Evolutionary conservation across 2,329 filamentous ascomycete species (phyloP).

Genomic region (Verticillium isaacii): DNA sequence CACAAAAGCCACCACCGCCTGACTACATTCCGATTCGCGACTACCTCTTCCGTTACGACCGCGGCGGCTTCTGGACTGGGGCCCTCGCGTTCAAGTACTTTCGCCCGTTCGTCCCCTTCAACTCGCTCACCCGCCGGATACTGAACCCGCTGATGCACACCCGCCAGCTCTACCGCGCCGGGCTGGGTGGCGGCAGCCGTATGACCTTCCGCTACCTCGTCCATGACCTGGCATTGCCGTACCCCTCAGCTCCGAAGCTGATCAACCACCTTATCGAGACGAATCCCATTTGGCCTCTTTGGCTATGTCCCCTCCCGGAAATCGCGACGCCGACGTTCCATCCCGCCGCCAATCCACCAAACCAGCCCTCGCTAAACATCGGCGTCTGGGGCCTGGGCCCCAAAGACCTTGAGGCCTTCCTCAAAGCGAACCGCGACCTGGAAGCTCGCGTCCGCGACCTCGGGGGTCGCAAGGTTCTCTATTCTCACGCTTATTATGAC

Average conservation of each 20-base stretch:
- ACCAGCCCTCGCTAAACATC: slow-evolving; percentile 44
- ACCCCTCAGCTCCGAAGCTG: slow-evolving; percentile 36
- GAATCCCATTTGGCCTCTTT: slow-evolving; percentile 47
- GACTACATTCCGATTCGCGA: slow-evolving; percentile 59
- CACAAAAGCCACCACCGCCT: slow-evolving; percentile 18
- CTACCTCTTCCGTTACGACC: slow-evolving; percentile 68
- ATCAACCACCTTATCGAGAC: slow-evolving; percentile 40
- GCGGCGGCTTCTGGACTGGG: slow-evolving; percentile 65
- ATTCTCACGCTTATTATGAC: slow-evolving; percentile 64
- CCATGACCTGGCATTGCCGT: slow-evolving; percentile 57
- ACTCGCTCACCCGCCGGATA: slow-evolving; percentile 54
- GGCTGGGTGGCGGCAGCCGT: slow-evolving; percentile 50
- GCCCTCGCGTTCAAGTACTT: slow-evolving; percentile 61
- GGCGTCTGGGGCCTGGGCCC: slow-evolving; percentile 55
- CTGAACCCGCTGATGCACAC: slow-evolving; percentile 61
- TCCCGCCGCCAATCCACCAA: background rate
- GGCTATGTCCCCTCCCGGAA: slow-evolving; percentile 50
- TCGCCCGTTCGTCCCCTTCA: slow-evolving; percentile 51
- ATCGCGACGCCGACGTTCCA: slow-evolving; percentile 25
- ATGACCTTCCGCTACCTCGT: slow-evolving; percentile 57
- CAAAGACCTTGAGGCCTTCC: slow-evolving; percentile 36
- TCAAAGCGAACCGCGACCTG: slow-evolving; percentile 53
- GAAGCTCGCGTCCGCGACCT: slow-evolving; percentile 55
- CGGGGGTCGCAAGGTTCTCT: slow-evolving; percentile 65
- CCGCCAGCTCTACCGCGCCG: slow-evolving; percentile 59